Percentiles rank a stretch among this genome's conserved stretches.
Evolutionary conservation across 306 rosid species (phyloP).

Genomic region (Acmispon strigosus): DNA sequence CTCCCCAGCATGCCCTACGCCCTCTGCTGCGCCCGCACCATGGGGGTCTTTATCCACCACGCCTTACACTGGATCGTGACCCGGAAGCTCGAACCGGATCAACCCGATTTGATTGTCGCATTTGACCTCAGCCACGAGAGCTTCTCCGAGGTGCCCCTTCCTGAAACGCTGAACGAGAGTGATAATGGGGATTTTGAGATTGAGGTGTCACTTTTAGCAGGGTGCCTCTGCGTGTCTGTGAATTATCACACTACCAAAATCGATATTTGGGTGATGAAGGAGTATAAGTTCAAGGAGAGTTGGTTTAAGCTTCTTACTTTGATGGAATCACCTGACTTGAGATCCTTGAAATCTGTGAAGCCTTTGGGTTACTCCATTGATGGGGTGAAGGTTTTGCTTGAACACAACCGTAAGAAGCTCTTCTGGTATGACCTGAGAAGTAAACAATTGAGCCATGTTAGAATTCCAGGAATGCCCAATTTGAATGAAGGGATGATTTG

Average conservation of each 20-base stretch:
- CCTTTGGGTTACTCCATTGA: conserved; percentile 49
- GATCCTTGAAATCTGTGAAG: conserved; percentile 29
- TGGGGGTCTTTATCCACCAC: conserved; percentile 45
- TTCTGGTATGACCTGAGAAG: conserved; percentile 44
- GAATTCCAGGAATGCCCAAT: conserved; percentile 32
- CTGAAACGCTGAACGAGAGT: neutral
- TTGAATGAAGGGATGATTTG: conserved; percentile 42
- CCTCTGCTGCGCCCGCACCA: conserved; percentile 38
- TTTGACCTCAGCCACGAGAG: conserved; percentile 33
- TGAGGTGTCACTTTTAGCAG: conserved; percentile 41
- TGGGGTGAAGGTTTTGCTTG: conserved; percentile 38
- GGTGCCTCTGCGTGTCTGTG: conserved; percentile 39
- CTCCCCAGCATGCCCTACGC: conserved; percentile 43
- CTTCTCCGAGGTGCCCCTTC: conserved; percentile 50
- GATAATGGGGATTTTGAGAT: conserved; percentile 6
- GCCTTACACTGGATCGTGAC: conserved; percentile 69
- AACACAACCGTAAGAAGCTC: conserved; percentile 33
- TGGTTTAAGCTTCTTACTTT: conserved; percentile 52
- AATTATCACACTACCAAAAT: conserved; percentile 9
- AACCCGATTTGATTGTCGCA: conserved; percentile 36
- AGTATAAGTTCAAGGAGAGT: conserved; percentile 41
- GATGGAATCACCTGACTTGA: neutral
- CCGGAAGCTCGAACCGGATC: conserved; percentile 22
- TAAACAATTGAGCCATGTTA: conserved; percentile 3
- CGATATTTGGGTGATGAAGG: conserved; percentile 64